A percentile compares a stretch with the other conserved stretches of the same genome.
phyloP scores from a whole-genome alignment of 148 eudicot species.

The Dysphania ambrosioides region DNA sequence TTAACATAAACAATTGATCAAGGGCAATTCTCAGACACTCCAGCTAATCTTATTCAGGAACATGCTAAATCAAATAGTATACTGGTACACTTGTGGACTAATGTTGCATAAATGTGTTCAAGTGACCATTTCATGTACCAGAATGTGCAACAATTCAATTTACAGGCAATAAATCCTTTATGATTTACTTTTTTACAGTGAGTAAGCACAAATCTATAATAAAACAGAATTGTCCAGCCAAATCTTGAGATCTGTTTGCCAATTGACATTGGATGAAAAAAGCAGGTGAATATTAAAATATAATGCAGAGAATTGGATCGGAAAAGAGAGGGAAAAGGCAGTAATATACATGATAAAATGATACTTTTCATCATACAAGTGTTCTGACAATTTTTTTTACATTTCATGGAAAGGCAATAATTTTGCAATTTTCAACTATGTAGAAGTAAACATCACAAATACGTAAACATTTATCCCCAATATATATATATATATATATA shows the following conservation, averaged over 20 bases:
- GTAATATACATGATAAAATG: not conserved
- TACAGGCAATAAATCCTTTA: no score
- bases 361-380: not conserved
- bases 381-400: not conserved
- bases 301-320: not conserved
- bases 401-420: no score
- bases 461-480: no score
- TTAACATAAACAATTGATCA: no score
- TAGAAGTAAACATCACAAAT: not conserved
- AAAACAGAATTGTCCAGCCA: not conserved
- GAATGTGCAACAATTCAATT: no score
- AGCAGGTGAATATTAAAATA: not conserved
- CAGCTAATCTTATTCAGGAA: no score
- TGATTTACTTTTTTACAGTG: not conserved
- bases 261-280: not conserved
- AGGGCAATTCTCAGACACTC: no score
- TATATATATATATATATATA: no score
- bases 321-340: not conserved
- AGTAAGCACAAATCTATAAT: no score
- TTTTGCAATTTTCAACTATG: no score
- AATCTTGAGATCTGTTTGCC: not conserved
- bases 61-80: not conserved
- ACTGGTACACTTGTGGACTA: not conserved
- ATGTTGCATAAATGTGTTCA: not conserved
- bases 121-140: no score